Conservation (phyloP, 345 rosid species). For the Eucalyptus virginea region DNA sequence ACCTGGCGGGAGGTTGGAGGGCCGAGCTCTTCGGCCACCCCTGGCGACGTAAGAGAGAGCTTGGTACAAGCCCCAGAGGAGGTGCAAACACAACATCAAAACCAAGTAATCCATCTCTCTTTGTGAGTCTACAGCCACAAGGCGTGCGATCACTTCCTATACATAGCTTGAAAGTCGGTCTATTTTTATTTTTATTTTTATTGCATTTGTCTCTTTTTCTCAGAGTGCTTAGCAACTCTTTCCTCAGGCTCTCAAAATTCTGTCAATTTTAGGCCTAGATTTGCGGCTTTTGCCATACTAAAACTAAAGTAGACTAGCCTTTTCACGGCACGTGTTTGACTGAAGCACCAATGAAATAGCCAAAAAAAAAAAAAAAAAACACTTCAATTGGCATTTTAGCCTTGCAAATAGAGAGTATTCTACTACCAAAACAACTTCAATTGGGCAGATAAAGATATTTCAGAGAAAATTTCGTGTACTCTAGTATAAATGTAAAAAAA, state of each 20-base stretch:
- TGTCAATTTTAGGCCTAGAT: neutral
- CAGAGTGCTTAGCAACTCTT: neutral
- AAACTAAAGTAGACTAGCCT: neutral
- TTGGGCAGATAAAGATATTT: neutral
- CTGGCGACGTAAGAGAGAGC: neutral
- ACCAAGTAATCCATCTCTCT: neutral
- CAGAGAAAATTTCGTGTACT: neutral
- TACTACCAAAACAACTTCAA: neutral
- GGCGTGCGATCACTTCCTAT: neutral
- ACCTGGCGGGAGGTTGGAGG: neutral
- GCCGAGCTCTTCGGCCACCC: neutral
- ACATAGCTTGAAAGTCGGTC: neutral
- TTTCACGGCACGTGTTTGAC: neutral
- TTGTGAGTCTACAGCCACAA: neutral
- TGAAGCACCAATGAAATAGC: too few relatives aligned
- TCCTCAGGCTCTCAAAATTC: neutral
- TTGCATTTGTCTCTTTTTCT: neutral
- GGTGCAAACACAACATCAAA: neutral
- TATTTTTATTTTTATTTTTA: neutral
- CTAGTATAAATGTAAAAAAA: rapidly evolving
- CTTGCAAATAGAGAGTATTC: neutral
- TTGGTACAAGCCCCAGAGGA: neutral
- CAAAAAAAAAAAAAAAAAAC: too few relatives aligned
- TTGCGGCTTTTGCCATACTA: neutral
- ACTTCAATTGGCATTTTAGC: neutral